Evolutionary conservation across 2,329 filamentous ascomycete genomes (phyloP), one percentile per base, ranked within the genome.

Genomic region (Delphinella strobiligena): DNA sequence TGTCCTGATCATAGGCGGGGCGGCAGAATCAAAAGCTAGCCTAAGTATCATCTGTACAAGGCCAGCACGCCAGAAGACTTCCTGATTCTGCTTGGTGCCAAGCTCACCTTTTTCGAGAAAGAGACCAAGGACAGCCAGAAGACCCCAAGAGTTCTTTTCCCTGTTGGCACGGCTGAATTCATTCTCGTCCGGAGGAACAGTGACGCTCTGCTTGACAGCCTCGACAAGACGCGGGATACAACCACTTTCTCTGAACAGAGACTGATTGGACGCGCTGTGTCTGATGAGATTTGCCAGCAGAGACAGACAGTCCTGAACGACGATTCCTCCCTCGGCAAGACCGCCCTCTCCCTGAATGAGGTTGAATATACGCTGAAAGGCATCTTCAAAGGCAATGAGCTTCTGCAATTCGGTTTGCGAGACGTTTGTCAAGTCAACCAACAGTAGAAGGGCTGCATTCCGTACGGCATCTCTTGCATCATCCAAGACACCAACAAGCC

Each of bases 311-410:
- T 98, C 91, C 60, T 96, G 89, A 3, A 95, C 83, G 10, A 84
- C 75, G 45, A 89, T 81, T 31, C 84, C 86, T 12, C 91, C 91
- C 50, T 93, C 80, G 4, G 71, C 72, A 33, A 98, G 65, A 2
- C 80, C 82, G 0, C 91, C 91, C 52, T 98, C 91, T 1, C 71
- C 67, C 48, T 80, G 74, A 38, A 98, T 83, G 38, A 96, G 79
- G 33, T 70, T 70, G 56, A 96, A 95, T 18, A 93, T 67, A 32
- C 81, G 78, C 45, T 91, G 86, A 52, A 95, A 96, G 0, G 88
- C 85, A 67, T 86, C 89, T 53, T 95, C 87, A 49, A 95, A 96
- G 0, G 87, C 91, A 17, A 96, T 88, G 2, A 96, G 72, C 59
- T 96, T 96, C 56, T 96, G 88, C 38, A 98, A 74, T 52, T 96